phyloP scores from a whole-genome alignment of 345 rosid genomes.

The Eucalyptus pumila region DNA sequence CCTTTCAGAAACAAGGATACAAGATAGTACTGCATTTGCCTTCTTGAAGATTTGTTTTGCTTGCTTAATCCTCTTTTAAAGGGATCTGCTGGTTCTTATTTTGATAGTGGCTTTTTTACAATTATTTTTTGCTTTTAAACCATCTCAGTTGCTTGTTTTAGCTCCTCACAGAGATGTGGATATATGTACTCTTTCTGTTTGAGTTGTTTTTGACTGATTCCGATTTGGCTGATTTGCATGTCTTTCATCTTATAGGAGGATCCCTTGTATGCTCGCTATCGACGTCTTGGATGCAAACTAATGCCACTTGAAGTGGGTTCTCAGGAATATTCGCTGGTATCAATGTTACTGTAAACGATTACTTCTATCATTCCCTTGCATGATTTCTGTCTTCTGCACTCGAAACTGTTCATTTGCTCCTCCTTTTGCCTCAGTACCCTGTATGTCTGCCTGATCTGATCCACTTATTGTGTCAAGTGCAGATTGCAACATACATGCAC shows the following conservation, averaged over 20 bases:
- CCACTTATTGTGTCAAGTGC: background rate
- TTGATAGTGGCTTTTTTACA: background rate
- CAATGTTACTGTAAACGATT: background rate
- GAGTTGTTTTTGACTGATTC: background rate
- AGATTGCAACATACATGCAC: slow-evolving; percentile 63
- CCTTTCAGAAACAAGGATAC: background rate
- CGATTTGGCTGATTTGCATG: background rate
- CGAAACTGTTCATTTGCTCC: background rate
- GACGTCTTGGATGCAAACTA: slow-evolving; percentile 58
- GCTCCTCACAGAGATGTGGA: background rate
- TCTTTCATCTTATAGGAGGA: slow-evolving; percentile 41
- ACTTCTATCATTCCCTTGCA: background rate
- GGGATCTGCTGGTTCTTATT: background rate
- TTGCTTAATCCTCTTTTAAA: background rate
- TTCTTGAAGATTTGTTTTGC: background rate
- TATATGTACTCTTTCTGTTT: background rate
- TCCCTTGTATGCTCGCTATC: slow-evolving; percentile 57
- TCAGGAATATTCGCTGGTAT: slow-evolving; percentile 60
- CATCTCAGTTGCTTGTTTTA: background rate
- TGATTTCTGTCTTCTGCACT: background rate
- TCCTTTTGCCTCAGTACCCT: background rate
- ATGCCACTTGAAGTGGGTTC: slow-evolving; percentile 51
- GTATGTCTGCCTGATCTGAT: background rate
- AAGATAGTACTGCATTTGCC: background rate
- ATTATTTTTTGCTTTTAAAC: background rate